Evolutionary conservation across 169 alveolate species (phyloP).

Genomic region (Cryptosporidium andersoni): DNA sequence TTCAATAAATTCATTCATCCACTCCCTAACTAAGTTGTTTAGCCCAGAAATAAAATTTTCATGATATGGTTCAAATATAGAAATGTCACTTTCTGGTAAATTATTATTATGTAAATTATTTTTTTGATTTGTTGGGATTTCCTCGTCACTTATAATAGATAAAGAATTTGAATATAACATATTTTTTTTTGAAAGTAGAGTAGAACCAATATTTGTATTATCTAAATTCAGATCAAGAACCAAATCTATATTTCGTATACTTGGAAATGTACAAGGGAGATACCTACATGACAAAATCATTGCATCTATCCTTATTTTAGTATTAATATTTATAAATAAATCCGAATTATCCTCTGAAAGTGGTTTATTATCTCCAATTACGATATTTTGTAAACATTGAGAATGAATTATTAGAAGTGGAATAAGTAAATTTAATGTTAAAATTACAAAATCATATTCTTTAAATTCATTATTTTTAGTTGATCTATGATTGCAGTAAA

Average conservation of each 20-base stretch:
- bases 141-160: neutral
- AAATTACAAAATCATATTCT: conserved; percentile 50
- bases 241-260: conserved; percentile 45
- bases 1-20: conserved; percentile 47
- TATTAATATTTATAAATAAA: neutral
- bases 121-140: too few species aligned
- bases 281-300: conserved; percentile 29
- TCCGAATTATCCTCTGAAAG: neutral
- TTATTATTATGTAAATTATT: neutral
- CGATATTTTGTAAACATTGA: conserved; percentile 43
- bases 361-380: conserved; percentile 30
- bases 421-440: conserved; percentile 28
- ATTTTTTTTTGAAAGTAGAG: neutral
- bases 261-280: conserved; percentile 60
- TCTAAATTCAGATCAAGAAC: conserved; percentile 49
- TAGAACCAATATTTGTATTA: conserved; percentile 47
- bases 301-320: conserved; percentile 50
- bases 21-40: conserved; percentile 4
- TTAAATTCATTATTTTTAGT: neutral
- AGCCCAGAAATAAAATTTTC: conserved; percentile 6
- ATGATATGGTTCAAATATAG: neutral
- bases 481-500: neutral
- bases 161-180: neutral
- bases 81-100: neutral
- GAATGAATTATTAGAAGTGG: conserved; percentile 52